These are phyloP conservation scores for Salvia rosmarinus DNA, from an alignment of 257 asterid species.

Conservation along the genomic window DNA sequence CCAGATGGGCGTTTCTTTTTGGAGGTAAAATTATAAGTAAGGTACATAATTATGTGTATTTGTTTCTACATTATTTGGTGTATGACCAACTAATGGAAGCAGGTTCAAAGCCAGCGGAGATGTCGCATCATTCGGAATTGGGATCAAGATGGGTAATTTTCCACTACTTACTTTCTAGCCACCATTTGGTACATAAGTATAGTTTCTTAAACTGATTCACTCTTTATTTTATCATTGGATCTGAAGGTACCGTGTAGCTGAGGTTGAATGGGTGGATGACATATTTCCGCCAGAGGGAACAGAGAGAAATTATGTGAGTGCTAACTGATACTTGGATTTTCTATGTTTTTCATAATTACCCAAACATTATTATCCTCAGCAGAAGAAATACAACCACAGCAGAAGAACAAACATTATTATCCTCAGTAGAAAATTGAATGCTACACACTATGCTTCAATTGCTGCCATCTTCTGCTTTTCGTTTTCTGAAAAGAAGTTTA, in stretches of 20 bases:
- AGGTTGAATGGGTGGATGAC: slow-evolving; percentile 93
- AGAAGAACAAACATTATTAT: neutral
- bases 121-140: slow-evolving; percentile 73
- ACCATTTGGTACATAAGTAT: neutral
- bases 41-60: slow-evolving; percentile 19
- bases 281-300: slow-evolving; percentile 58
- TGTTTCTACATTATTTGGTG: slow-evolving; percentile 2
- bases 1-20: slow-evolving; percentile 98
- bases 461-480: neutral
- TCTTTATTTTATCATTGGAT: slow-evolving; percentile 22
- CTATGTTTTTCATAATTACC: neutral
- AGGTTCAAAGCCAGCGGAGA: slow-evolving; percentile 97
- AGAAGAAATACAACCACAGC: neutral
- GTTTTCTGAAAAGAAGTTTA: neutral
- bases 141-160: slow-evolving; percentile 96
- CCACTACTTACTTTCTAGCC: slow-evolving; percentile 8
- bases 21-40: slow-evolving; percentile 61
- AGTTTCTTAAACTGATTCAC: slow-evolving; percentile 31
- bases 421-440: slow-evolving; percentile 6
- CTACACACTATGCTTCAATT: neutral
- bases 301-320: slow-evolving; percentile 77
- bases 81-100: slow-evolving; percentile 39
- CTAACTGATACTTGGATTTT: slow-evolving; percentile 8
- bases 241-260: slow-evolving; percentile 90
- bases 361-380: neutral